Base-by-base conservation (phyloP, 2,329 filamentous ascomycete genomes). In the Juglanconis sp. region DNA sequence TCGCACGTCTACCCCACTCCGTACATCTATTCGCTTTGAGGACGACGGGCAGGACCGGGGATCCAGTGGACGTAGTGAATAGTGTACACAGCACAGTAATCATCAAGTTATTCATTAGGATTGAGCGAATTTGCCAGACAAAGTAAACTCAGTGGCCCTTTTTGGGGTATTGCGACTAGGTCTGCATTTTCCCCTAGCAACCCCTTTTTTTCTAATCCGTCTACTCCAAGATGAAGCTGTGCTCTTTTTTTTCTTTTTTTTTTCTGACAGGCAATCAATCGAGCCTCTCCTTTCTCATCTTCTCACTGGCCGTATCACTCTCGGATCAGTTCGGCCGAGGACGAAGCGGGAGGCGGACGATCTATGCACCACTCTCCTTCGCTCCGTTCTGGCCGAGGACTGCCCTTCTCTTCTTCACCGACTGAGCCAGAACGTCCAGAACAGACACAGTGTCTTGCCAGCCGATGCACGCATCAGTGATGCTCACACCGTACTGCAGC, bases 391-490 rank as follows among this genome's bases (percentile, higher is more conserved):
- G 60, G 56, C 66, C 60, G 5, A 70, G 64, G 4, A 77, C 65
- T 61, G 80, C 83, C 73, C 90, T 84, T 69, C 92, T 84, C 72
- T 88, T 84, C 72, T 87, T 87, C 57, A 97, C 91, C 34, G 92
- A 90, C 56, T 87, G 83, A 17, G 94, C 94, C 49, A 99, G 84
- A 54, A 81, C 81, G 66, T 89, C 88, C 10, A 98, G 85, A 2
- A 94, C 89, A 0, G 79, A 77, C 68, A 93, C 88, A 3, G 95
- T 98, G 68, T 96, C 91, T 64, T 94, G 87, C 94, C 93, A 98
- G 75, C 87, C 82, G 72, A 99, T 97, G 77, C 95, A 99, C 53
- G 95, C 94, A 76, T 99, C 95, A 0, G 95, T 99, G 74, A 98
- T 98, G 74, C 90, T 95, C 71, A 98, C 90, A 68, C 95, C 95